Evolutionary conservation across 2,329 filamentous ascomycete species (phyloP), one percentile per base, ranked within the genome.

Genomic region (Ceratocystis smalleyi): DNA sequence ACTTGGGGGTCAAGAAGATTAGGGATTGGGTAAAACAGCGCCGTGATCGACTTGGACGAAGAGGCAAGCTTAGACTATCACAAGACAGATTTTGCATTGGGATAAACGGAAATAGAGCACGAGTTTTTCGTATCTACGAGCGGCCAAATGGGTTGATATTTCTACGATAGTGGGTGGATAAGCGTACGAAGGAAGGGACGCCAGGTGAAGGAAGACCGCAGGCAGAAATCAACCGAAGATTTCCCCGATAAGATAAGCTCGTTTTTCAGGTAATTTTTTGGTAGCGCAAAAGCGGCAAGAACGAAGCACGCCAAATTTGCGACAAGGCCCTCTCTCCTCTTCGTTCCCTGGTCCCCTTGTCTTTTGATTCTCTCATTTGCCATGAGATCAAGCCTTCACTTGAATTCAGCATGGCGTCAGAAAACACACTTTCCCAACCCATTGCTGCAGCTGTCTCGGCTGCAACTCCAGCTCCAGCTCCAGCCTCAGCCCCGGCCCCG

Each of bases 391-490:
- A 61, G 32, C 47, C 61, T 51, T 30, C 19, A 45, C 15, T 54
- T 64, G 19, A 43, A 54, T 55, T 43, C 32, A 64, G 49, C 40
- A 66, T 66, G 65, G 62, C 62, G 59, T 62, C 65, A 57, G 62
- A 66, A 51, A 66, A 61, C 59, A 30, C 62, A 30, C 64, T 57
- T 62, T 59, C 62, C 49, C 47, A 61, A 12, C 59, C 62, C 27
- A 55, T 45, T 43, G 59, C 59, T 43, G 2, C 19, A 32, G 62
- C 62, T 40, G 22, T 40, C 12, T 12, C 35, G 35, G 35, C 35
- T 40, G 10, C 35, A 12, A 10, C 35, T 12, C 60, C 22, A 45
- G 55, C 57, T n/a, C 30, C 64, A 40, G 60, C 60, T 40, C 35
- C 49, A 10, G 59, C 64, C 49, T 12, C 54, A 12, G 35, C 35